These are phyloP conservation scores for Euryodendron excelsum DNA, from an alignment of 148 eudicot species.

Conservation along the genomic window DNA sequence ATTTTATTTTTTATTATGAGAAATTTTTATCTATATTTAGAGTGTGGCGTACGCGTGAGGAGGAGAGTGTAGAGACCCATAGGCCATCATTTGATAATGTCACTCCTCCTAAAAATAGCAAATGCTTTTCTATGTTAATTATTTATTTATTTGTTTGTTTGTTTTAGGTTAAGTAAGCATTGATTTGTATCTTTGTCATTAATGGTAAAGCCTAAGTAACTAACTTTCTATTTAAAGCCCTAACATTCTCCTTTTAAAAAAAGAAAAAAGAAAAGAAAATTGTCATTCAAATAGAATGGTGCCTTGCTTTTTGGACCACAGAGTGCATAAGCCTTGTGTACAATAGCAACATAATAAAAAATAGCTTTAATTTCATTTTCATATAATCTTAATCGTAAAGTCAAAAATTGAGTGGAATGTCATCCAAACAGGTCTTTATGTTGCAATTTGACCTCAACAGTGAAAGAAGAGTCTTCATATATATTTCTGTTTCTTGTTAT, in stretches of 20 bases:
- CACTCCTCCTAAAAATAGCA: constrained; percentile 14
- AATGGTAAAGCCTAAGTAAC: neutral
- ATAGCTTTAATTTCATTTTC: neutral
- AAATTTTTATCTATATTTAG: no score
- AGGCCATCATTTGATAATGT: no score
- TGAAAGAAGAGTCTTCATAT: neutral
- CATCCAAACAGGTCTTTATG: neutral
- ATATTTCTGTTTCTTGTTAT: neutral
- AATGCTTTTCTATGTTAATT: neutral
- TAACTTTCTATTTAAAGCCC: neutral
- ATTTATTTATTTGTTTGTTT: neutral
- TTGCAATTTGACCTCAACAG: neutral
- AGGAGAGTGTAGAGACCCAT: no score
- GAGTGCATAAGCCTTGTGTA: neutral
- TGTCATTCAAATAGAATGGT: neutral
- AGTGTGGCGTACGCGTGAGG: neutral
- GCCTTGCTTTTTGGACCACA: neutral
- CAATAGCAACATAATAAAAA: neutral
- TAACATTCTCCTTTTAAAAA: neutral
- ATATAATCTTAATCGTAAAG: neutral
- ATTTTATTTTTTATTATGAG: no score
- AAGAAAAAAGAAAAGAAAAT: neutral
- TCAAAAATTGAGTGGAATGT: neutral
- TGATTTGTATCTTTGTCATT: constrained; percentile 12
- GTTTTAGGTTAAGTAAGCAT: neutral